Evolutionary conservation across 441 rosid species (phyloP).

Genomic region (Syzygium syzygioides): DNA sequence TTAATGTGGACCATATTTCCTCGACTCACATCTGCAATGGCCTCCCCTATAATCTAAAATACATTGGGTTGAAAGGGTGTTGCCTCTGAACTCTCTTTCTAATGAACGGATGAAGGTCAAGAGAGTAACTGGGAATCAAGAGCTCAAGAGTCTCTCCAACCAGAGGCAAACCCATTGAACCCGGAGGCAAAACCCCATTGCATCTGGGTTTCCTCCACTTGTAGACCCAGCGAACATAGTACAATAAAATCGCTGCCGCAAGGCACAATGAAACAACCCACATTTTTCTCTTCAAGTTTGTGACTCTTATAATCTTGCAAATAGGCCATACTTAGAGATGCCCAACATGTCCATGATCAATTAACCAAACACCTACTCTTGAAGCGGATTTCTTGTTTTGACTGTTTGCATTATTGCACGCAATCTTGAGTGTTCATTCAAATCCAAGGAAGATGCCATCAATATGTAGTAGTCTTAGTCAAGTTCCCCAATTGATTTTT

Average conservation of each 20-base stretch:
- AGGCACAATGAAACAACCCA: constrained; percentile 22
- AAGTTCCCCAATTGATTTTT: neutral
- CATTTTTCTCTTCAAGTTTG: neutral
- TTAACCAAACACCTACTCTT: too few relatives aligned
- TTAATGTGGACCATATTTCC: neutral
- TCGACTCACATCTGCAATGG: neutral
- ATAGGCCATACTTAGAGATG: neutral
- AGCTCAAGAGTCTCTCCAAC: constrained; percentile 47
- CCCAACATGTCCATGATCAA: neutral
- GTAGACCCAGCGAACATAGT: constrained; percentile 18
- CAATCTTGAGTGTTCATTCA: too few relatives aligned
- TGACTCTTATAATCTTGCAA: neutral
- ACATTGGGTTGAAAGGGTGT: neutral
- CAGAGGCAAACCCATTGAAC: constrained; percentile 54
- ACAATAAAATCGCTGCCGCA: constrained; percentile 1
- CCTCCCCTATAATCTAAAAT: neutral
- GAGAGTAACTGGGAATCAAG: constrained; percentile 30
- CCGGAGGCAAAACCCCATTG: constrained; percentile 54
- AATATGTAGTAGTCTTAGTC: neutral
- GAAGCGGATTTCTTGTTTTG: too few relatives aligned
- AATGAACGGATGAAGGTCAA: constrained; percentile 41
- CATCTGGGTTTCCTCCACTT: constrained; percentile 46
- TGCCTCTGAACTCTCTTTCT: constrained; percentile 33
- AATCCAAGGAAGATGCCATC: neutral
- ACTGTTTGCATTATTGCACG: neutral